Evolutionary conservation across 2,329 filamentous ascomycete genomes (phyloP).

Genomic region (Raffaelea arxii): DNA sequence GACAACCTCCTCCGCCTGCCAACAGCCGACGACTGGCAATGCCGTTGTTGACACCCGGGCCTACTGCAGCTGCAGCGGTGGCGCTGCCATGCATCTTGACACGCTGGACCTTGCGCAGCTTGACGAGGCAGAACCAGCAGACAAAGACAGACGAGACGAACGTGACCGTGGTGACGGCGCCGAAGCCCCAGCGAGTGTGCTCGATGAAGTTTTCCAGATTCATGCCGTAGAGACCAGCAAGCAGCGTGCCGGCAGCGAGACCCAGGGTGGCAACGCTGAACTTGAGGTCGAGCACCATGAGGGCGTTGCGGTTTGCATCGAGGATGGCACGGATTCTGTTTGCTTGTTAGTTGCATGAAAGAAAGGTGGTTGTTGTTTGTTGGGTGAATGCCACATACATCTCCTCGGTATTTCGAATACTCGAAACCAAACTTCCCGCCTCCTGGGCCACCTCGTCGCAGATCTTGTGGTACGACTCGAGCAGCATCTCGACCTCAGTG

Average conservation of each 20-base stretch:
- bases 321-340: slow-evolving; percentile 85
- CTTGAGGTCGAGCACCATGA: slow-evolving; percentile 95
- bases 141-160: slow-evolving; percentile 65
- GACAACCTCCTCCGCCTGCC: not conserved
- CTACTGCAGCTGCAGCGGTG: not conserved
- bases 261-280: slow-evolving; percentile 92
- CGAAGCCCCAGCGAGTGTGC: slow-evolving; percentile 81
- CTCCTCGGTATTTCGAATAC: slow-evolving; percentile 96
- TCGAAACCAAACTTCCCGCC: slow-evolving; percentile 82
- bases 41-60: not conserved
- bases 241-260: slow-evolving; percentile 87
- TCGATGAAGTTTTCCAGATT: slow-evolving; percentile 98
- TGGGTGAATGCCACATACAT: slow-evolving; percentile 56
- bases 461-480: slow-evolving; percentile 96
- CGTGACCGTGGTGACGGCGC: slow-evolving; percentile 61
- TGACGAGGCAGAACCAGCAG: slow-evolving; percentile 73
- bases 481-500: slow-evolving; percentile 90
- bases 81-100: slow-evolving; percentile 21
- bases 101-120: slow-evolving; percentile 54
- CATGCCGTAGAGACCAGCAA: slow-evolving; percentile 99
- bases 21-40: not conserved
- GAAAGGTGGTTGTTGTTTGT: too few relatives aligned
- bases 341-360: not conserved
- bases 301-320: slow-evolving; percentile 93
- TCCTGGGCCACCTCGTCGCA: slow-evolving; percentile 97